Percentiles rank a stretch among this genome's conserved stretches.
phyloP scores from a whole-genome alignment of 2,329 filamentous ascomycete genomes.

The Epichloe sibirici region DNA sequence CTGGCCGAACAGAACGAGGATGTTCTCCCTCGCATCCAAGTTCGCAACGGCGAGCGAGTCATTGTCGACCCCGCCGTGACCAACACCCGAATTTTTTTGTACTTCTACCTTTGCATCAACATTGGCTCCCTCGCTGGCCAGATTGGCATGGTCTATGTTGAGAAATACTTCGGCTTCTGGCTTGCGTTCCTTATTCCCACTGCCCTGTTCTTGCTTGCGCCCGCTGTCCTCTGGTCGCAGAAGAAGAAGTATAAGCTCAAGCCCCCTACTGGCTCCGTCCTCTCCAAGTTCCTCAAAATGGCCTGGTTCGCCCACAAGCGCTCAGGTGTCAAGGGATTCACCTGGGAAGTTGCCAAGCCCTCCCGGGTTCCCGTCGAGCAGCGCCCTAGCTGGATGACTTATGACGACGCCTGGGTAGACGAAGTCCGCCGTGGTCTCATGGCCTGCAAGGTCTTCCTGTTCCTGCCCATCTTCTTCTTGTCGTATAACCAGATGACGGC shows the following conservation, averaged over 20 bases:
- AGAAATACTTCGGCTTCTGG: conserved; percentile 69
- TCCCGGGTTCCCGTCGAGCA: conserved; percentile 41
- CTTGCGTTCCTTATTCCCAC: conserved; percentile 58
- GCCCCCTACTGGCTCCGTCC: conserved; percentile 60
- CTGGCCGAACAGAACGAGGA: conserved; percentile 59
- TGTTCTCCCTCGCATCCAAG: conserved; percentile 43
- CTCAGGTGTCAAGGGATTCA: conserved; percentile 49
- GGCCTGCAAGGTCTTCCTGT: conserved; percentile 60
- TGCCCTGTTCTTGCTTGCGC: conserved; percentile 48
- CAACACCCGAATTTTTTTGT: conserved; percentile 55
- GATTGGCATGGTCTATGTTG: conserved; percentile 55
- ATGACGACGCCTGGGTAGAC: conserved; percentile 74
- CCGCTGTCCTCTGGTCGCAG: conserved; percentile 47
- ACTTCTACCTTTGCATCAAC: conserved; percentile 47
- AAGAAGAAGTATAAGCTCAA: conserved; percentile 48
- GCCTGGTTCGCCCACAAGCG: conserved; percentile 50
- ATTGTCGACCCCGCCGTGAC: conserved; percentile 60
- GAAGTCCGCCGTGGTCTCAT: conserved; percentile 59
- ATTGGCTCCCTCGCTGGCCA: conserved; percentile 47
- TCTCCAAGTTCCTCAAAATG: conserved; percentile 53
- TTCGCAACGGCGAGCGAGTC: conserved; percentile 48
- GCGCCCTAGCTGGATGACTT: conserved; percentile 65
- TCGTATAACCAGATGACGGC: conserved; percentile 48
- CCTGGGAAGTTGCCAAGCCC: conserved; percentile 61
- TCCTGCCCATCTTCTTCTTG: conserved; percentile 52